Evolutionary conservation across 139 green algal genomes (phyloP).

Genomic region (Edaphochlamys debaryana): DNA sequence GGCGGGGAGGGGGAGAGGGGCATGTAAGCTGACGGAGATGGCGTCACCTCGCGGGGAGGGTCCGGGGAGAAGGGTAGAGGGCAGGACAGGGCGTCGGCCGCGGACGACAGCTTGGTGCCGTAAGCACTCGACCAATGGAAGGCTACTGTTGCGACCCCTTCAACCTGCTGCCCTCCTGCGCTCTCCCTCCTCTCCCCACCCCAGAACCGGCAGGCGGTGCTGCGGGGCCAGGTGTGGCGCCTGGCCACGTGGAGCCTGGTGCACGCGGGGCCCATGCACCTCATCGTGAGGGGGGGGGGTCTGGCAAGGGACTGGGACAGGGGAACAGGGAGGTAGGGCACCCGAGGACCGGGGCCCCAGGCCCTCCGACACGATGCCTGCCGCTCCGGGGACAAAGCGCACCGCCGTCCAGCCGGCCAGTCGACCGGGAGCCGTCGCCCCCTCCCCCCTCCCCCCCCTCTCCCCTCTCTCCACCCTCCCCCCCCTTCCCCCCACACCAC

Average conservation of each 20-base stretch:
- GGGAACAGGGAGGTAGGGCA: background rate
- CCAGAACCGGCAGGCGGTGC: conserved; percentile 6
- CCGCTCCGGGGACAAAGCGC: no score
- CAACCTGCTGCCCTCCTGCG: background rate
- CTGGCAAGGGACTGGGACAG: background rate
- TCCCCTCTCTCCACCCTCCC: background rate
- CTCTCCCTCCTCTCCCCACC: background rate
- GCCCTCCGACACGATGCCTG: no score
- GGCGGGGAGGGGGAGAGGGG: background rate
- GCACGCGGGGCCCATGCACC: conserved; percentile 22
- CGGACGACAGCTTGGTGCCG: no score
- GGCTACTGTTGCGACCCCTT: no score
- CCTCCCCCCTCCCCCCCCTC: background rate
- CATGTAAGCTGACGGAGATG: background rate
- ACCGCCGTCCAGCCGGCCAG: no score
- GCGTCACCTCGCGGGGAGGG: background rate
- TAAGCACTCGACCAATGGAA: no score
- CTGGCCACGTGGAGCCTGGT: conserved; percentile 14
- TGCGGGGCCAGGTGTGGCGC: conserved; percentile 25
- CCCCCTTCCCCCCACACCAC: background rate
- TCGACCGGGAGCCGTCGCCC: no score
- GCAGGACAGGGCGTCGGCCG: no score
- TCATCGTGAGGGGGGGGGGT: background rate
- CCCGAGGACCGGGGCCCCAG: background rate
- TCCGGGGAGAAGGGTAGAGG: background rate